Conservation (phyloP, 306 rosid species). For the Oemleria cerasiformis region DNA sequence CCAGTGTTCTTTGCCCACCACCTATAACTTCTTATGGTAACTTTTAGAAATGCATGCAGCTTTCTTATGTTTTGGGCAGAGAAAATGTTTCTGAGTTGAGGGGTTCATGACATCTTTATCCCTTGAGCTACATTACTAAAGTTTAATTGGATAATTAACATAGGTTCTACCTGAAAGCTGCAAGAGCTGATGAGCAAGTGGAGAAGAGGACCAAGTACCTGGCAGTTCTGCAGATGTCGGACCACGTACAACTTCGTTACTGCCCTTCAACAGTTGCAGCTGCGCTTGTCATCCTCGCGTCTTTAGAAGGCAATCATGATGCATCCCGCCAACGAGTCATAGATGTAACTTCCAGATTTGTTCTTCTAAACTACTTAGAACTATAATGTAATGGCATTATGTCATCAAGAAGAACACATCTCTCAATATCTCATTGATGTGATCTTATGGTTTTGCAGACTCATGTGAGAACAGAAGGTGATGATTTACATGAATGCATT, state of each 20-base stretch:
- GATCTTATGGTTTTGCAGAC: conserved; percentile 61
- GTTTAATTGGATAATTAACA: background rate
- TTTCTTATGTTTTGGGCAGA: background rate
- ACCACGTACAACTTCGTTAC: conserved; percentile 53
- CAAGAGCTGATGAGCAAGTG: conserved; percentile 54
- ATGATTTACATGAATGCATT: conserved; percentile 70
- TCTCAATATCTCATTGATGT: conserved; percentile 3
- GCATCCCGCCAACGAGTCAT: conserved; percentile 52
- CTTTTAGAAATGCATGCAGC: background rate
- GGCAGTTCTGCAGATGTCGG: conserved; percentile 60
- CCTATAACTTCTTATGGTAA: conserved; percentile 83
- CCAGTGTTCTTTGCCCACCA: conserved; percentile 78
- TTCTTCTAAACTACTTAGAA: background rate
- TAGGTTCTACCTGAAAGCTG: conserved; percentile 88
- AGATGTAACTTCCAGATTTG: conserved; percentile 40
- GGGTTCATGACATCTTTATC: conserved; percentile 7
- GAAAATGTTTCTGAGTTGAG: background rate
- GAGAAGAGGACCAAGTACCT: conserved; percentile 74
- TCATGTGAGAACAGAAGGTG: conserved; percentile 71
- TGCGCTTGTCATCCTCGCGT: conserved; percentile 76
- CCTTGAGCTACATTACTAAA: background rate
- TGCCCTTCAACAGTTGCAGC: conserved; percentile 97
- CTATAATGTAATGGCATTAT: background rate
- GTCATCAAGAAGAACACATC: background rate
- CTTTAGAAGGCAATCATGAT: conserved; percentile 48